Evolutionary conservation across 2,329 filamentous ascomycete species (phyloP).

Genomic region (Aspergillus viridinutans): DNA sequence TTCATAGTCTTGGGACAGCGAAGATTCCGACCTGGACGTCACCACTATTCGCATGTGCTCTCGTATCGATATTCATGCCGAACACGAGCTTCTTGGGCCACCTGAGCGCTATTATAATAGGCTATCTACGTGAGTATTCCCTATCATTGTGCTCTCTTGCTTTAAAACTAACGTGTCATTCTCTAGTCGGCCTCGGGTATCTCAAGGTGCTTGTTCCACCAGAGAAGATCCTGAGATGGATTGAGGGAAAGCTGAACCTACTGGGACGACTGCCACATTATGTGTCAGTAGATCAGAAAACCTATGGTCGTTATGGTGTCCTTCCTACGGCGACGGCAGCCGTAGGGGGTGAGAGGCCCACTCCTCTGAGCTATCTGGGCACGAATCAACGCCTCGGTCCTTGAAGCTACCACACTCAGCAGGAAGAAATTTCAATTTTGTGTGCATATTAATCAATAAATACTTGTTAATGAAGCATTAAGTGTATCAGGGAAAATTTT

Average conservation of each 20-base stretch:
- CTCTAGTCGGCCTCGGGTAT: slow-evolving; percentile 74
- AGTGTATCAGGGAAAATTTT: neutral
- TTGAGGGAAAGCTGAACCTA: slow-evolving; percentile 84
- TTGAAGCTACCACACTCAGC: slow-evolving; percentile 36
- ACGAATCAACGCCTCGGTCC: slow-evolving; percentile 64
- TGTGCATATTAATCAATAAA: slow-evolving; percentile 28
- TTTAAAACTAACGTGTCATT: slow-evolving; percentile 5
- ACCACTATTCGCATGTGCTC: slow-evolving; percentile 70
- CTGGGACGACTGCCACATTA: slow-evolving; percentile 83
- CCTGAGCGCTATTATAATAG: slow-evolving; percentile 74
- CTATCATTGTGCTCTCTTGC: neutral
- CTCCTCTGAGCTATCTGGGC: slow-evolving; percentile 58
- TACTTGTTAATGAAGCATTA: slow-evolving; percentile 8
- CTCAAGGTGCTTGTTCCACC: slow-evolving; percentile 86
- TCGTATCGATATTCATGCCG: slow-evolving; percentile 72
- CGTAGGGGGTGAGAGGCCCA: slow-evolving; percentile 27
- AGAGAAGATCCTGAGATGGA: slow-evolving; percentile 79
- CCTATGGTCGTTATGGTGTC: slow-evolving; percentile 86
- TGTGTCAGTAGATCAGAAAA: slow-evolving; percentile 92
- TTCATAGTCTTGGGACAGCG: slow-evolving; percentile 50
- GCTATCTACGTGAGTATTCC: slow-evolving; percentile 70
- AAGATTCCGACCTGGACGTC: slow-evolving; percentile 90
- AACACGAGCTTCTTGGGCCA: slow-evolving; percentile 83
- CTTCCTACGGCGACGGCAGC: slow-evolving; percentile 56
- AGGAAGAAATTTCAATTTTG: slow-evolving; percentile 14